These are phyloP conservation scores for Peronospora belbahrii DNA, from an alignment of 352 stramenopile species.

Conservation along the genomic window DNA sequence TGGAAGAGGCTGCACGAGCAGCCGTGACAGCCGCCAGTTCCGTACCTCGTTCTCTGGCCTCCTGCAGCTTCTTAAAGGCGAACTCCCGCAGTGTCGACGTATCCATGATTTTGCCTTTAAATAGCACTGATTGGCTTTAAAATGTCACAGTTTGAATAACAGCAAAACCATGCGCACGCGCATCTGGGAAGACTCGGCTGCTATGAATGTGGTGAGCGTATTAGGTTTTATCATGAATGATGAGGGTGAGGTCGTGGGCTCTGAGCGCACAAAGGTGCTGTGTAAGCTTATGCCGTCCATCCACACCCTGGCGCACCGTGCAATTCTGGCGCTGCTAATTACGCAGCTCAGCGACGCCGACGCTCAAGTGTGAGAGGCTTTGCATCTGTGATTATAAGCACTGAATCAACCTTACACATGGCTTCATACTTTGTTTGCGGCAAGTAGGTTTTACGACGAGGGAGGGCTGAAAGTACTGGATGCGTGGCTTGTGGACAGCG, in stretches of 20 bases:
- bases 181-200: conserved; percentile 69
- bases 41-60: conserved; percentile 54
- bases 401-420: too few relatives aligned
- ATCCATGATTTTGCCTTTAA: conserved; percentile 29
- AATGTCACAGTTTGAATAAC: neutral
- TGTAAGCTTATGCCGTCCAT: conserved; percentile 83
- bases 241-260: conserved; percentile 60
- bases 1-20: conserved; percentile 39
- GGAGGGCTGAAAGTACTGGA: conserved; percentile 69
- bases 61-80: conserved; percentile 67
- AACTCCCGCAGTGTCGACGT: conserved; percentile 61
- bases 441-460: conserved; percentile 54
- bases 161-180: conserved; percentile 44
- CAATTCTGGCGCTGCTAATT: conserved; percentile 69
- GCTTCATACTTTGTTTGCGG: neutral
- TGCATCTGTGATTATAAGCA: neutral
- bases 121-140: conserved; percentile 6
- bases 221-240: conserved; percentile 80
- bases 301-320: conserved; percentile 68
- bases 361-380: conserved; percentile 38
- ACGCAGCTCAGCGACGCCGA: conserved; percentile 60
- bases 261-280: conserved; percentile 67
- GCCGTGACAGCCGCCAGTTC: conserved; percentile 46
- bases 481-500: conserved; percentile 53
- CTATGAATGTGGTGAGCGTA: conserved; percentile 78